phyloP scores from a whole-genome alignment of 169 alveolate genomes.

The Toxoplasma gondii region DNA sequence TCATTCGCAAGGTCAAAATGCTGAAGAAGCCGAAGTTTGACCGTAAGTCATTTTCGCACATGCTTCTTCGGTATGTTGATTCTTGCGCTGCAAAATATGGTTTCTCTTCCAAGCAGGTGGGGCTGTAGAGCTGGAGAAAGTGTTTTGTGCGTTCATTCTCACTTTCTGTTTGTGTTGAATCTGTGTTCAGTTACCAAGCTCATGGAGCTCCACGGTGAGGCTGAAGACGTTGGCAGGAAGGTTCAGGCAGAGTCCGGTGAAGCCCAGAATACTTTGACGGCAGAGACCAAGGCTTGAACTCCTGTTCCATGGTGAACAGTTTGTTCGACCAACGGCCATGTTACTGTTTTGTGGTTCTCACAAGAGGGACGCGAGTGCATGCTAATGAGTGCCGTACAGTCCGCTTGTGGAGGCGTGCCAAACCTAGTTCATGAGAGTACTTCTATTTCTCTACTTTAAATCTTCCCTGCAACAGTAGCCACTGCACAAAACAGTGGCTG shows the following conservation, averaged over 20 bases:
- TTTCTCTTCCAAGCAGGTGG: background rate
- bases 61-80: background rate
- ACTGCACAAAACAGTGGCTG: too few species aligned
- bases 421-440: background rate
- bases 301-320: background rate
- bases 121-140: background rate
- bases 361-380: background rate
- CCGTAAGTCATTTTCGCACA: conserved; percentile 58
- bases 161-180: background rate
- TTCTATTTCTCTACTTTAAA: background rate
- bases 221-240: conserved; percentile 66
- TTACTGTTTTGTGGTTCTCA: background rate
- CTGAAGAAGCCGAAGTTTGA: conserved; percentile 97
- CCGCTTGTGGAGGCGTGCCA: background rate
- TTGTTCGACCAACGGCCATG: background rate
- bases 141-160: background rate
- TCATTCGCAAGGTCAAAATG: conserved; percentile 96
- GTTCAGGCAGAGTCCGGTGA: conserved; percentile 64
- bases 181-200: conserved; percentile 61
- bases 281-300: conserved; percentile 62
- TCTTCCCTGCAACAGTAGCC: too few species aligned
- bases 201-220: conserved; percentile 69
- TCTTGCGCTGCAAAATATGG: too few species aligned
- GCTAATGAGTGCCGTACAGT: background rate
- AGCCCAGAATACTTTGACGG: conserved; percentile 66